phyloP scores from a whole-genome alignment of 805 yeast species.

The Hanseniaspora valbyensis region DNA sequence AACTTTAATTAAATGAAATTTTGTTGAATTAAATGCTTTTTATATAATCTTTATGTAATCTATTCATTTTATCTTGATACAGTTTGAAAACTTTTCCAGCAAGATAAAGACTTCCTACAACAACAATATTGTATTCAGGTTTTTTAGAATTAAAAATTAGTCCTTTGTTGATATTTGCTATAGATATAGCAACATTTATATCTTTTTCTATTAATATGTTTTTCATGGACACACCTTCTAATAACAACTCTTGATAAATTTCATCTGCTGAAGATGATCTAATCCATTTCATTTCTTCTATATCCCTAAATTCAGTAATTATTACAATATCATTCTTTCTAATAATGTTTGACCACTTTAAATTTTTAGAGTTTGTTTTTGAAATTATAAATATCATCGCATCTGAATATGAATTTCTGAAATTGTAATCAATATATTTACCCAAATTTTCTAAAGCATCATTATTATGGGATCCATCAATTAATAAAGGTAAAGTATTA shows the following conservation, averaged over 20 bases:
- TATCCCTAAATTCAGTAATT: slow-evolving; percentile 52
- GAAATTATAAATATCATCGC: slow-evolving; percentile 50
- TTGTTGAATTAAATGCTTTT: too few species aligned
- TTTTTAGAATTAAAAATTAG: not conserved
- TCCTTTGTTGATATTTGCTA: slow-evolving; percentile 19
- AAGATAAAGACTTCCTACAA: slow-evolving; percentile 64
- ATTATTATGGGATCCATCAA: slow-evolving; percentile 92
- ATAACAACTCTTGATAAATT: slow-evolving; percentile 19
- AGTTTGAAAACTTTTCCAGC: slow-evolving; percentile 44
- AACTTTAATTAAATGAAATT: too few species aligned
- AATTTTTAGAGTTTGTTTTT: slow-evolving; percentile 61
- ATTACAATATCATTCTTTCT: slow-evolving; percentile 44
- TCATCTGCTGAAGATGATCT: slow-evolving; percentile 30
- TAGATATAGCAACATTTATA: slow-evolving; percentile 5
- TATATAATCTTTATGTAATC: not conserved
- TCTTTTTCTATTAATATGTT: slow-evolving; percentile 11
- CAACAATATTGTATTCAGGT: slow-evolving; percentile 30
- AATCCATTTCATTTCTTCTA: slow-evolving; percentile 95
- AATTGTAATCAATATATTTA: slow-evolving; percentile 35
- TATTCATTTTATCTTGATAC: slow-evolving; percentile 22
- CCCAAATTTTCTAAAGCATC: slow-evolving; percentile 70
- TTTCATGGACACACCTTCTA: slow-evolving; percentile 2
- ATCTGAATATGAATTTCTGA: slow-evolving; percentile 10
- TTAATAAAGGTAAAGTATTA: slow-evolving; percentile 32
- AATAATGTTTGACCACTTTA: slow-evolving; percentile 45